Evolutionary conservation across 768 basidiomycete species (phyloP).

Genomic region (Lactarius indigo): DNA sequence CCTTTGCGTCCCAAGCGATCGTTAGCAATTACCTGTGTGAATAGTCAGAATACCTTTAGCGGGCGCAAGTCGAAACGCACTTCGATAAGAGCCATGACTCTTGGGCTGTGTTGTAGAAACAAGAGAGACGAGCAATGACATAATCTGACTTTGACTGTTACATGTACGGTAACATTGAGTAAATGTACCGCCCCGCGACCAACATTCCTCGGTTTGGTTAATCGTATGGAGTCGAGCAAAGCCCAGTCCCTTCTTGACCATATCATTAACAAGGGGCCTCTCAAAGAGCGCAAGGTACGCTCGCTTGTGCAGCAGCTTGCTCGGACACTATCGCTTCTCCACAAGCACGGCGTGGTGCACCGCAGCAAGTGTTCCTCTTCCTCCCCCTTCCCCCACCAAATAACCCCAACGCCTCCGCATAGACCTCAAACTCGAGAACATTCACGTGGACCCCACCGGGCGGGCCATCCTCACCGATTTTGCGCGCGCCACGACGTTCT

Average conservation of each 20-base stretch:
- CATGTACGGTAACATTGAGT: neutral
- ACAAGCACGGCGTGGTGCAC: slow-evolving; percentile 8
- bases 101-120: neutral
- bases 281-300: neutral
- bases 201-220: no score
- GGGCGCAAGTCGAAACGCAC: slow-evolving; percentile 22
- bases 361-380: neutral
- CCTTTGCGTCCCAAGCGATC: slow-evolving; percentile 95
- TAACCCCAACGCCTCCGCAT: neutral
- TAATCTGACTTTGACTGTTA: slow-evolving; percentile 5
- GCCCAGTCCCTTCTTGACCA: neutral
- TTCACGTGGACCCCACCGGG: neutral
- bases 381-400: neutral
- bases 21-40: slow-evolving; percentile 81
- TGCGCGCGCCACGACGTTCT: neutral
- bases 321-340: slow-evolving; percentile 4
- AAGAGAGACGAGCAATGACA: slow-evolving; percentile 9
- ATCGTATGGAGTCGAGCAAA: neutral
- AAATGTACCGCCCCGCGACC: neutral
- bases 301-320: slow-evolving; percentile 10
- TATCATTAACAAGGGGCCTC: neutral
- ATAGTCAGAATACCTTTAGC: neutral
- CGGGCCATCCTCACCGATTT: slow-evolving; percentile 3
- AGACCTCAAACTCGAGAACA: slow-evolving; percentile 9
- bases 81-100: slow-evolving; percentile 34